Evolutionary conservation across 2,329 filamentous ascomycete species (phyloP), one percentile per base, ranked within the genome.

Genomic region (Phialemonium atrogriseum): DNA sequence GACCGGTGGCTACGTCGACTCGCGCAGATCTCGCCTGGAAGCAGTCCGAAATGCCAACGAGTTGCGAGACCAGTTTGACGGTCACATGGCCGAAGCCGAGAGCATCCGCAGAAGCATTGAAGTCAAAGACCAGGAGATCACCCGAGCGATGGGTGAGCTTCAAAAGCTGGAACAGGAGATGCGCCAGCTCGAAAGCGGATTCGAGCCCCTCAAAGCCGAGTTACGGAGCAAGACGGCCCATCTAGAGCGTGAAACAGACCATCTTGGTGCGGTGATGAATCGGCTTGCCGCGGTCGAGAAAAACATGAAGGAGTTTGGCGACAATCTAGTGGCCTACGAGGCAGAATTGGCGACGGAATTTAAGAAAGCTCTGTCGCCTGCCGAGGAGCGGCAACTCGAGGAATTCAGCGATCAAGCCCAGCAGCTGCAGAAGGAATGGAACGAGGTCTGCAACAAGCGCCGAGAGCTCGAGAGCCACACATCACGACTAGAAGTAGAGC

Each of bases 1-100:
- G 64, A 95, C 87, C 29, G 91, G 91, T 66, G 91, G 91, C 47
- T 98, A 82, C 51, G 82, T 94, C 40, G 91, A 98, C 51, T 76
- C 83, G 9, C 75, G 83, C 20, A 81, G 80, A 44, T 96, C 89
- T 2, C 80, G 89, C 14, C 68, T 96, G n/a, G 81, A 89, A 47
- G 86, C 83, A 17, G 81, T 94, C 18, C 80, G 80, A 37, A 70
- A 76, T 5, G 75, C 89, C 19, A 76, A 78, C 34, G 80, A 77
- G 47, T 85, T 82, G 67, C 77, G 87, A 21, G 70, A 78, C 30
- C 78, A 85, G 48, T 82, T 76, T 42, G 86, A 94, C 28, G 59
- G 64, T 8, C 70, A 87, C 33, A 65, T 73, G 35, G 66, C 63
- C 10, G 73, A 83, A 33, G 73, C 77, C 24, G 62, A 64, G 5